Evolutionary conservation across 2,329 filamentous ascomycete genomes (phyloP).

Genomic region (Xylariales sp.): DNA sequence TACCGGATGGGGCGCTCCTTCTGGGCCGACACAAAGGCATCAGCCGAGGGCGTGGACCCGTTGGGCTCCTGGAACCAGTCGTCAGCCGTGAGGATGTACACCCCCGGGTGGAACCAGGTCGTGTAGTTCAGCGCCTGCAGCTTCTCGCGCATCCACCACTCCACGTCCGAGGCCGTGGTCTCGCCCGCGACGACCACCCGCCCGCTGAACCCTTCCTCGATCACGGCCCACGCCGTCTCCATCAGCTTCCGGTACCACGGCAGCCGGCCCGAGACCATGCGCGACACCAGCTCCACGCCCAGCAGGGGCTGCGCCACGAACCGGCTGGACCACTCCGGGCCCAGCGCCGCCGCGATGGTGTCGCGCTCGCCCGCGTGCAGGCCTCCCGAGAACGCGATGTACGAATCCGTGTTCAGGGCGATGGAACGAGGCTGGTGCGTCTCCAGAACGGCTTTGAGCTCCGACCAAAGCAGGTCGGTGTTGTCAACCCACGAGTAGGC

Average conservation of each 20-base stretch:
- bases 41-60: no score
- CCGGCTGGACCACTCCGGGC: constrained; percentile 30
- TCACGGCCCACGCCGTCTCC: constrained; percentile 48
- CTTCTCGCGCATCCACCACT: constrained; percentile 48
- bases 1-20: constrained; percentile 31
- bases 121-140: constrained; percentile 45
- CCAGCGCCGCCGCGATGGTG: constrained; percentile 28
- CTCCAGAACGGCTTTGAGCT: constrained; percentile 32
- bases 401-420: constrained; percentile 38
- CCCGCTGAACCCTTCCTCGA: constrained; percentile 39
- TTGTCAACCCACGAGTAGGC: constrained; percentile 43
- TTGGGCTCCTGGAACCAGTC: constrained; percentile 9
- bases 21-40: no score
- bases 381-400: constrained; percentile 41
- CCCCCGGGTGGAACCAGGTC: constrained; percentile 47
- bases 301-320: constrained; percentile 41
- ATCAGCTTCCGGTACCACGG: constrained; percentile 39
- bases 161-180: constrained; percentile 40
- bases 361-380: constrained; percentile 43
- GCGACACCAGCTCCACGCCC: constrained; percentile 40
- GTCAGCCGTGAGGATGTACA: constrained; percentile 33
- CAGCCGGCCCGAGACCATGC: constrained; percentile 34
- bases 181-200: constrained; percentile 34
- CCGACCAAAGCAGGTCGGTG: constrained; percentile 36
- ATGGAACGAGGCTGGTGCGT: constrained; percentile 30